These are phyloP conservation scores for Avena sativa DNA, from an alignment of 176 grass and related monocot species.

Conservation along the genomic window DNA sequence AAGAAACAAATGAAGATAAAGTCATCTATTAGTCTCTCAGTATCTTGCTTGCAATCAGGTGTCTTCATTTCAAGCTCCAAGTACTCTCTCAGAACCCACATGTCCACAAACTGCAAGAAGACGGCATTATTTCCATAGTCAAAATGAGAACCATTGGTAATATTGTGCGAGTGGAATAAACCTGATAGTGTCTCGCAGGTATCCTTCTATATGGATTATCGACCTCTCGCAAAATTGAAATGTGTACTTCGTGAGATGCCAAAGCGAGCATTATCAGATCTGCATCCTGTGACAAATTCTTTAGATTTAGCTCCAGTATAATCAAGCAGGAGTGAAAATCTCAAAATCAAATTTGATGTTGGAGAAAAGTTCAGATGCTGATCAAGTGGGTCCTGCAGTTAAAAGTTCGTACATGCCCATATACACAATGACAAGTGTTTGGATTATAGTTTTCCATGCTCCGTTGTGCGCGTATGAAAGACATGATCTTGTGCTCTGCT, in stretches of 20 bases:
- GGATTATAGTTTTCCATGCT: conserved; percentile 65
- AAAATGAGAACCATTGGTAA: not conserved
- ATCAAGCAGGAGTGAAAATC: not conserved
- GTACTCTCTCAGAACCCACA: conserved; percentile 84
- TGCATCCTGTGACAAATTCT: conserved; percentile 59
- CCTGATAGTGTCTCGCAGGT: conserved; percentile 43
- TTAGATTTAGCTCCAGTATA: not conserved
- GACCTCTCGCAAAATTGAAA: conserved; percentile 81
- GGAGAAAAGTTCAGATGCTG: not conserved
- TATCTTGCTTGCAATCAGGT: conserved; percentile 46
- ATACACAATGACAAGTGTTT: conserved; percentile 92
- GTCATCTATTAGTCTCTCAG: conserved; percentile 78
- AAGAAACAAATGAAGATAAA: conserved; percentile 83
- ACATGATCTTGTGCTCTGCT: conserved; percentile 99
- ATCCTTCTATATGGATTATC: not conserved
- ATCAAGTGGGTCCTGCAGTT: not conserved
- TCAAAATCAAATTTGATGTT: not conserved
- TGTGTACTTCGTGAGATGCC: conserved; percentile 81
- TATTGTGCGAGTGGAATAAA: conserved; percentile 4
- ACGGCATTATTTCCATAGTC: not conserved
- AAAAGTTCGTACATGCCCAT: conserved; percentile 64
- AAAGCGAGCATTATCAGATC: conserved; percentile 89
- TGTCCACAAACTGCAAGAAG: conserved; percentile 69
- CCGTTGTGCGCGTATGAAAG: conserved; percentile 82
- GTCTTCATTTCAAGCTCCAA: conserved; percentile 76